A percentile compares a stretch with the other conserved stretches of the same genome.
These are phyloP conservation scores for Yamadazyma blattariae DNA, from an alignment of 1,139 yeast species.

Conservation along the genomic window DNA sequence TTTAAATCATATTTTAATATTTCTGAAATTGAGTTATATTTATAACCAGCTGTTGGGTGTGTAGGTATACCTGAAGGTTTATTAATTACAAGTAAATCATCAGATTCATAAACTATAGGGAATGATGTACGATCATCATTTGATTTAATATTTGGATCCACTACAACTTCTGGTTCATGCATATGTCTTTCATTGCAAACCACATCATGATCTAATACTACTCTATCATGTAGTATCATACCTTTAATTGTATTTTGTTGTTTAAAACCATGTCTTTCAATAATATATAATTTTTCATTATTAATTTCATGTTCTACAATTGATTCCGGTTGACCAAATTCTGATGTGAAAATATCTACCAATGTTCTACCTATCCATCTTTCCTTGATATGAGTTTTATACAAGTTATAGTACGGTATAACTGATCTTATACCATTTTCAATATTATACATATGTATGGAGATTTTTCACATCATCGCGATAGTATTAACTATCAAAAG, in stretches of 20 bases:
- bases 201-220: slow-evolving; percentile 46
- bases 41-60: slow-evolving; percentile 72
- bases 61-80: slow-evolving; percentile 80
- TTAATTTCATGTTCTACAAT: slow-evolving; percentile 21
- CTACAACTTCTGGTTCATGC: slow-evolving; percentile 60
- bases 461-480: too few species aligned
- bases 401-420: slow-evolving; percentile 41
- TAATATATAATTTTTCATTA: slow-evolving; percentile 24
- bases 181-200: slow-evolving; percentile 48
- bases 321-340: slow-evolving; percentile 38
- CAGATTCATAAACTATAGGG: slow-evolving; percentile 46
- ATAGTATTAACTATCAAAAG: too few species aligned
- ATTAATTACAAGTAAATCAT: slow-evolving; percentile 54
- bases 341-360: slow-evolving; percentile 39
- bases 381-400: slow-evolving; percentile 41
- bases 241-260: slow-evolving; percentile 22
- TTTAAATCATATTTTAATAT: slow-evolving; percentile 42
- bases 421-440: slow-evolving; percentile 46
- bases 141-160: slow-evolving; percentile 17
- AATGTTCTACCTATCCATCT: slow-evolving; percentile 49
- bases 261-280: slow-evolving; percentile 23
- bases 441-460: slow-evolving; percentile 17
- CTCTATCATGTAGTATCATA: slow-evolving; percentile 19
- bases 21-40: slow-evolving; percentile 60
- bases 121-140: slow-evolving; percentile 18